phyloP scores from a whole-genome alignment of 2,329 filamentous ascomycete genomes.

The Clonostachys rosea region DNA sequence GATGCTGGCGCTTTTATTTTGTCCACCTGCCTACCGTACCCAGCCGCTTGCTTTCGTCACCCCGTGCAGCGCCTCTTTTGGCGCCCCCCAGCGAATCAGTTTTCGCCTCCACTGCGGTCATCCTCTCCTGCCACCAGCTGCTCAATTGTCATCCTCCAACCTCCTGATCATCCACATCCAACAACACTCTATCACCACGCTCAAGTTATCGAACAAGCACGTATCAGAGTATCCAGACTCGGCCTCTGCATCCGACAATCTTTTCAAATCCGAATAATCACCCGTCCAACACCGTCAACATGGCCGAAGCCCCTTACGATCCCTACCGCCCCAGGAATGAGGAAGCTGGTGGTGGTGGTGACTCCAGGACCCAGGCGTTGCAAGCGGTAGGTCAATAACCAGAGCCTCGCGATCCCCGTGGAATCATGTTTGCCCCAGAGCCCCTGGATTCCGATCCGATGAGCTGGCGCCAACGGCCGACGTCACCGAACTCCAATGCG shows the following conservation, averaged over 20 bases:
- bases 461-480: background rate
- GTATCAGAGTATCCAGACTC: background rate
- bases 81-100: constrained; percentile 10
- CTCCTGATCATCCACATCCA: background rate
- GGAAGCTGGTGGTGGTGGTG: constrained; percentile 38
- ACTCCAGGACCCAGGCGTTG: constrained; percentile 57
- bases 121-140: background rate
- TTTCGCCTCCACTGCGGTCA: constrained; percentile 12
- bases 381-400: constrained; percentile 68
- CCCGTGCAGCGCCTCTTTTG: constrained; percentile 15
- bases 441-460: no score
- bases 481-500: background rate
- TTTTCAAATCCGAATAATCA: background rate
- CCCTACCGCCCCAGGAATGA: constrained; percentile 72
- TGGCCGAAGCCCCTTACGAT: constrained; percentile 70
- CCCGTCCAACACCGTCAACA: constrained; percentile 18
- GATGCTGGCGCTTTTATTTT: no score
- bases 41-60: constrained; percentile 15
- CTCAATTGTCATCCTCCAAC: background rate
- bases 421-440: no score
- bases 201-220: background rate
- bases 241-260: background rate
- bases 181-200: background rate
- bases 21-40: no score
- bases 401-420: constrained; percentile 1